Evolutionary conservation across 1,284 basidiomycete species (phyloP).

Genomic region (Athelia sp.): DNA sequence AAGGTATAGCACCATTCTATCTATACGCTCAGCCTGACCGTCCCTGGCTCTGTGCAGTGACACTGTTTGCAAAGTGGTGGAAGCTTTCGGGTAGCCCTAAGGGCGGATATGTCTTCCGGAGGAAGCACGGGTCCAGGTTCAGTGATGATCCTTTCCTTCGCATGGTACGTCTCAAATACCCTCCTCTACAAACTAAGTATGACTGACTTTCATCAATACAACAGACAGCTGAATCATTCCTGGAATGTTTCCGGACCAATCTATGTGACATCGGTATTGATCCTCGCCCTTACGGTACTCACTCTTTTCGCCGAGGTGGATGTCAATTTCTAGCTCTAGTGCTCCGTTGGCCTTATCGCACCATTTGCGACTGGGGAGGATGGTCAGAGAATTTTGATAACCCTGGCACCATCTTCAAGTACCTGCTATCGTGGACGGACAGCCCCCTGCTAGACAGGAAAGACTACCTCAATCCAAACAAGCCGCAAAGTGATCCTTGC

Average conservation of each 20-base stretch:
- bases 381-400: slow-evolving; percentile 28
- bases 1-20: slow-evolving; percentile 18
- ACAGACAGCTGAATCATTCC: slow-evolving; percentile 22
- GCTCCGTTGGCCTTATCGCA: slow-evolving; percentile 15
- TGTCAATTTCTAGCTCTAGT: slow-evolving; percentile 17
- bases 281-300: slow-evolving; percentile 24
- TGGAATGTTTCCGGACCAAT: slow-evolving; percentile 27
- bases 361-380: slow-evolving; percentile 32
- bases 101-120: slow-evolving; percentile 17
- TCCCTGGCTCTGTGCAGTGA: background rate
- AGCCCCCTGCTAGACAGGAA: slow-evolving; percentile 20
- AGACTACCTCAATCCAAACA: slow-evolving; percentile 24
- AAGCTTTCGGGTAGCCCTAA: slow-evolving; percentile 5
- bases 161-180: slow-evolving; percentile 9
- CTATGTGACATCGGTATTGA: slow-evolving; percentile 26
- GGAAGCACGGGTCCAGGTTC: slow-evolving; percentile 13
- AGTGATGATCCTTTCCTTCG: slow-evolving; percentile 9
- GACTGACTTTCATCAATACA: background rate
- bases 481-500: slow-evolving; percentile 16
- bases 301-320: slow-evolving; percentile 25
- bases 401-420: slow-evolving; percentile 27
- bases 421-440: slow-evolving; percentile 31
- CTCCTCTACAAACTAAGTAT: background rate
- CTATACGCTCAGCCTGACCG: slow-evolving; percentile 11
- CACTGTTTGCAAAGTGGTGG: slow-evolving; percentile 16